Evolutionary conservation across 306 rosid species (phyloP).

Genomic region (Oemleria cerasiformis): DNA sequence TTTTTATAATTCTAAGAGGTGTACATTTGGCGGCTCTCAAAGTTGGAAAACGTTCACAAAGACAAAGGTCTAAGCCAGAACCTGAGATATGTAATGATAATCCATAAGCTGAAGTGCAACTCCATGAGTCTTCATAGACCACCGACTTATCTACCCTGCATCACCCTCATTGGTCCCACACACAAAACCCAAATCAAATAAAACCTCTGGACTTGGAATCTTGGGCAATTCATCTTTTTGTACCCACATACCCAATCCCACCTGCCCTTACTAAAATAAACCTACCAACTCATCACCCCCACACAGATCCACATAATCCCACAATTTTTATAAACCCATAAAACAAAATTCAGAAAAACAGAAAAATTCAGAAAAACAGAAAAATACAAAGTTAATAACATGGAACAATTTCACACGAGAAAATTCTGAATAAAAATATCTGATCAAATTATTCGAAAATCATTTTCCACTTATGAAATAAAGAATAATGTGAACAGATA

Average conservation of each 20-base stretch:
- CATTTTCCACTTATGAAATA: too few relatives aligned
- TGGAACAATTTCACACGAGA: background rate
- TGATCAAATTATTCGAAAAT: background rate
- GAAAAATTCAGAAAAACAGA: background rate
- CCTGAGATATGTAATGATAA: too few relatives aligned
- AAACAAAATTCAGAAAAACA: background rate
- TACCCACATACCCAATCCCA: background rate
- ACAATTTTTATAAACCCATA: background rate
- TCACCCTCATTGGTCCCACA: background rate
- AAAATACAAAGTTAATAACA: background rate
- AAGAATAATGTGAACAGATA: too few relatives aligned
- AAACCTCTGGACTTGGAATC: background rate
- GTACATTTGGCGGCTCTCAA: background rate
- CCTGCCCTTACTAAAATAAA: background rate
- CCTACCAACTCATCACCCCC: background rate
- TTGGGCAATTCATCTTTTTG: background rate
- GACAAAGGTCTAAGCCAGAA: too few relatives aligned
- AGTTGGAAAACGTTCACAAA: background rate
- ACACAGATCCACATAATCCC: conserved; percentile 3
- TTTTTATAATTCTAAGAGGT: too few relatives aligned
- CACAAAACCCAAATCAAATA: background rate
- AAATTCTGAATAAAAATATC: accelerated
- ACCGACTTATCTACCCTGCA: background rate
- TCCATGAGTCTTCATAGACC: background rate
- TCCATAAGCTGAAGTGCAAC: background rate